These are phyloP conservation scores for Bacterosira constricta DNA, from an alignment of 108 stramenopile species.

Conservation along the genomic window DNA sequence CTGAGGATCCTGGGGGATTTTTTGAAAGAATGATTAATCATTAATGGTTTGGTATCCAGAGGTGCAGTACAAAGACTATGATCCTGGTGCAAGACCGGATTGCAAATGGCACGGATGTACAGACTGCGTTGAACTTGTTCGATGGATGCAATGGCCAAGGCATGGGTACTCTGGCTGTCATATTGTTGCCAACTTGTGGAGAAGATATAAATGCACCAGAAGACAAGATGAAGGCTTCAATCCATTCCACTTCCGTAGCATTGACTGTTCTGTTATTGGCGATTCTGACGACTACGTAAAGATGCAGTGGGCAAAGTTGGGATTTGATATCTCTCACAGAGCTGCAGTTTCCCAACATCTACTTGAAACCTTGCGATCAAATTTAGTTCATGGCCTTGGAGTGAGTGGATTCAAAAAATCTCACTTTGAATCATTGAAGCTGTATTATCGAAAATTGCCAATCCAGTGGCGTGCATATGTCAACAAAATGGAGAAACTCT, in stretches of 20 bases:
- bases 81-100: background rate
- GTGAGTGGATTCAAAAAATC: no score
- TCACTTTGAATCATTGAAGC: no score
- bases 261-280: background rate
- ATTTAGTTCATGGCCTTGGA: background rate
- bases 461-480: slow-evolving; percentile 3
- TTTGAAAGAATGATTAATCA: background rate
- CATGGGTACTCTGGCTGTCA: background rate
- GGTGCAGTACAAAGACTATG: background rate
- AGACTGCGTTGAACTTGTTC: background rate
- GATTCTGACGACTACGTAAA: background rate
- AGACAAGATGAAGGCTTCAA: background rate
- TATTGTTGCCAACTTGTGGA: background rate
- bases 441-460: background rate
- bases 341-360: background rate
- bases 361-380: background rate
- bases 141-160: slow-evolving; percentile 1
- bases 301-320: background rate
- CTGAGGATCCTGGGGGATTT: background rate
- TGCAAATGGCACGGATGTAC: slow-evolving; percentile 1
- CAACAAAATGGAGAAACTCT: no score
- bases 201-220: background rate
- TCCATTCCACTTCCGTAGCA: background rate
- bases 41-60: background rate
- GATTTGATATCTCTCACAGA: no score